phyloP scores from a whole-genome alignment of 208 protist genomes.

The Leishmania martiniquensis region DNA sequence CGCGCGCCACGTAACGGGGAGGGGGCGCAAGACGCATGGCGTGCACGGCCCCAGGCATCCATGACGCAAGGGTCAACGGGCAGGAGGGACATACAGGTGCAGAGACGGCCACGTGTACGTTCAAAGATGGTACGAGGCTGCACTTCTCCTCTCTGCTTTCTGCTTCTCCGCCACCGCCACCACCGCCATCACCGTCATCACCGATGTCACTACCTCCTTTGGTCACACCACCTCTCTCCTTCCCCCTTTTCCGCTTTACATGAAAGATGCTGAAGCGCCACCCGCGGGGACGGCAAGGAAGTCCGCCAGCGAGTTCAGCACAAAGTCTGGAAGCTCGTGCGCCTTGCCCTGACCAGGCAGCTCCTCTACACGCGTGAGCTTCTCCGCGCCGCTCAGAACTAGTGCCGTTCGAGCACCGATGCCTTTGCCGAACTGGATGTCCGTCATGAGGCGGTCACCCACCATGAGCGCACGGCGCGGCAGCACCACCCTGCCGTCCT shows the following conservation, averaged over 20 bases:
- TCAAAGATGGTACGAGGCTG: not conserved
- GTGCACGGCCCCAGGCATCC: too few relatives aligned
- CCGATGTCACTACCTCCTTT: not conserved
- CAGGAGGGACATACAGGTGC: not conserved
- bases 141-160: not conserved
- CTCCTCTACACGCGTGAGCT: constrained; percentile 25
- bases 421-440: constrained; percentile 67
- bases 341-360: constrained; percentile 22
- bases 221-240: not conserved
- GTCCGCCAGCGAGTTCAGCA: constrained; percentile 49
- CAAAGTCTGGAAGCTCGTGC: constrained; percentile 44
- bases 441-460: constrained; percentile 69
- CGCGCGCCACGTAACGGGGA: not conserved
- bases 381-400: constrained; percentile 57
- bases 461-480: constrained; percentile 55
- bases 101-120: not conserved
- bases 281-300: constrained; percentile 33
- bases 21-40: not conserved
- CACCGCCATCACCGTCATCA: not conserved
- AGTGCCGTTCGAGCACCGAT: constrained; percentile 49
- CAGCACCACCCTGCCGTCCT: constrained; percentile 19
- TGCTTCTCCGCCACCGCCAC: not conserved
- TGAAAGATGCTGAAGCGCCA: not conserved
- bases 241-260: not conserved
- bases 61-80: not conserved